Base-by-base conservation (phyloP, 108 stramenopile genomes). In the Poteriospumella lacustris region DNA sequence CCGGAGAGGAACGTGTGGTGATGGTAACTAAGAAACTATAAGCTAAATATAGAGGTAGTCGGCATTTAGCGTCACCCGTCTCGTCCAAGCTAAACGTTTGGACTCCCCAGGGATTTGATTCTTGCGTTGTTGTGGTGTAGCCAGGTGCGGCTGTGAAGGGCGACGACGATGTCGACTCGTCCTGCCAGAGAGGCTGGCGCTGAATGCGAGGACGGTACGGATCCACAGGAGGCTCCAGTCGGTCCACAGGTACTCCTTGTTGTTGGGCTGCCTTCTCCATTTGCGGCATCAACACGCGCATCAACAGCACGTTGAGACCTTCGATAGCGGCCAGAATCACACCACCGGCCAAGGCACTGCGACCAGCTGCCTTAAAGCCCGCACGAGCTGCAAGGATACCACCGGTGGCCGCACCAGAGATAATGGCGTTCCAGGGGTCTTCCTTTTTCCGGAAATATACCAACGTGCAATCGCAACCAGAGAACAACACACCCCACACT, bases 371-470 rank as follows among this genome's bases (percentile, higher is more conserved):
- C 59, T 89, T 91, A 2, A 95, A 93, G 42, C 97, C 97, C n/a
- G 96, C 96, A 26, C 96, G 86, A 9, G 92, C 91, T 12, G 96
- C 96, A 69, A 97, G 84, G 42, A 95, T 82, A 26, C 96, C 96
- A 56, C 96, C 96, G 0, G 96, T 97, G 73, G 92, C 93, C 1
- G 93, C 94, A 0, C 87, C 87, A 9, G 85, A 87, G n/a, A 96
- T 81, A 68, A 99, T 99, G 56, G 94, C 89, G 72, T 99, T 99
- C 96, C 96, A 99, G 2, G 97, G 94, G 88, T 99, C 97, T 88
- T 99, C 97, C 86, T 89, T 95, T 82, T 93, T 92, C 59, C 97
- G 89, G 33, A 96, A 78, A 15, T 91, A 89, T 19, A 92, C 92
- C 36, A 98, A 81, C 26, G 90, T 85, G 83, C 97, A 98, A 83